Evolutionary conservation across 2,329 filamentous ascomycete genomes (phyloP).

Genomic region (Monilinia fructicola): DNA sequence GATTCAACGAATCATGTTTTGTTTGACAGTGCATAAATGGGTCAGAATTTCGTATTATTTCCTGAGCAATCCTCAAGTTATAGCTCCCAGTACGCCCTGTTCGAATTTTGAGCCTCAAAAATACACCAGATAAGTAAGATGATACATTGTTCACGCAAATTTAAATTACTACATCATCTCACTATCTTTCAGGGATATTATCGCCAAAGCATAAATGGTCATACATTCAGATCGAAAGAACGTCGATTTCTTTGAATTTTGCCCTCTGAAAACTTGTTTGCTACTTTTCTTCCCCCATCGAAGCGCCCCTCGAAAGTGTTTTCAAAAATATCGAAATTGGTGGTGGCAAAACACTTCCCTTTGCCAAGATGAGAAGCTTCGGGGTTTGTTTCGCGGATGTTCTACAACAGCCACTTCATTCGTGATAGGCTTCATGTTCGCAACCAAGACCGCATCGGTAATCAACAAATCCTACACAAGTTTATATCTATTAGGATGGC

Average conservation of each 20-base stretch:
- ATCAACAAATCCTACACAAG: slow-evolving; percentile 15
- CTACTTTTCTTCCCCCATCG: neutral
- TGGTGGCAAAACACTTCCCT: neutral
- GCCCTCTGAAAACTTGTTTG: neutral
- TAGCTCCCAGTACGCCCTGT: slow-evolving; percentile 1
- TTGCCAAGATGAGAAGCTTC: slow-evolving; percentile 1
- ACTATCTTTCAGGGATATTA: neutral
- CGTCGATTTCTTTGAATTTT: neutral
- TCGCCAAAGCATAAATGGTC: neutral
- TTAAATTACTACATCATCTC: neutral
- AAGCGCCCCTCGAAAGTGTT: neutral
- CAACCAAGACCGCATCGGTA: slow-evolving; percentile 16
- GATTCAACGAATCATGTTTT: slow-evolving; percentile 28
- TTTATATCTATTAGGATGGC: slow-evolving; percentile 13
- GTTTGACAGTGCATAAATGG: slow-evolving; percentile 8
- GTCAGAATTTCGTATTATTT: neutral
- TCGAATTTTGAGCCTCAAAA: slow-evolving; percentile 21
- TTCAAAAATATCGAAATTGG: neutral
- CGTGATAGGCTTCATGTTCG: slow-evolving; percentile 19
- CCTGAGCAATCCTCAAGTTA: slow-evolving; percentile 12
- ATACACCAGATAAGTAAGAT: too few species aligned
- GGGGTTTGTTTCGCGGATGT: slow-evolving; percentile 1
- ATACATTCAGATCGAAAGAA: neutral
- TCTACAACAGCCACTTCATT: slow-evolving; percentile 20
- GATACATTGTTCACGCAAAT: neutral